A percentile compares a stretch with the other conserved stretches of the same genome.
Conservation (phyloP, 169 alveolate species). For the Plasmodium vinckei region DNA sequence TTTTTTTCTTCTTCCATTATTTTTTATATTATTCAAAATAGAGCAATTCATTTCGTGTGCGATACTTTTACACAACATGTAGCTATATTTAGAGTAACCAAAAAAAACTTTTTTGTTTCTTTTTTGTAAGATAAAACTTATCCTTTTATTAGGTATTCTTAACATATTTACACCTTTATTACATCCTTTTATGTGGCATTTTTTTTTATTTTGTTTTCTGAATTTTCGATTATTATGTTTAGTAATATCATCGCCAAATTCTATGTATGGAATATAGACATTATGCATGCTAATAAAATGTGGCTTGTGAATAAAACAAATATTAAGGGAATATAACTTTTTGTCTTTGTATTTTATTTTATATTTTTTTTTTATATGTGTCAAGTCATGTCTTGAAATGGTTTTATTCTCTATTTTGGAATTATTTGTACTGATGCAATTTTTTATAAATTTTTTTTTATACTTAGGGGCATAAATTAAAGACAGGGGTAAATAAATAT, state of each 20-base stretch:
- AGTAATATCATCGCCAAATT: slow-evolving; percentile 8
- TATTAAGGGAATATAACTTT: slow-evolving; percentile 48
- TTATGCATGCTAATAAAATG: slow-evolving; percentile 63
- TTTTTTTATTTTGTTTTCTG: neutral
- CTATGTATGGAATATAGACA: slow-evolving; percentile 65
- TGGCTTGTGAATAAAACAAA: slow-evolving; percentile 44
- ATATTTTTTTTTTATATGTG: neutral
- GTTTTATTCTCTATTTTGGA: neutral
- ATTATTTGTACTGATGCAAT: neutral
- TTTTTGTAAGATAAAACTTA: slow-evolving; percentile 30
- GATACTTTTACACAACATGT: neutral
- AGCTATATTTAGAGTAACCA: slow-evolving; percentile 13
- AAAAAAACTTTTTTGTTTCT: neutral
- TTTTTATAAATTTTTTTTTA: neutral
- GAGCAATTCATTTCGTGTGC: neutral
- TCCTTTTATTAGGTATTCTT: slow-evolving; percentile 7
- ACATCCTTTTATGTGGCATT: neutral
- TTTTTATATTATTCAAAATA: neutral
- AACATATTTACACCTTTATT: neutral
- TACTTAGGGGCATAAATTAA: slow-evolving; percentile 1
- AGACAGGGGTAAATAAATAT: slow-evolving; percentile 45
- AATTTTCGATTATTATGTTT: neutral
- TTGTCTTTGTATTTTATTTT: slow-evolving; percentile 9
- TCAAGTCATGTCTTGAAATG: neutral
- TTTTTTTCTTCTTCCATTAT: neutral